Percentiles rank a stretch among this genome's conserved stretches.
phyloP scores from a whole-genome alignment of 202 grass and related monocot genomes.

The Cymbopogon flexuosus region DNA sequence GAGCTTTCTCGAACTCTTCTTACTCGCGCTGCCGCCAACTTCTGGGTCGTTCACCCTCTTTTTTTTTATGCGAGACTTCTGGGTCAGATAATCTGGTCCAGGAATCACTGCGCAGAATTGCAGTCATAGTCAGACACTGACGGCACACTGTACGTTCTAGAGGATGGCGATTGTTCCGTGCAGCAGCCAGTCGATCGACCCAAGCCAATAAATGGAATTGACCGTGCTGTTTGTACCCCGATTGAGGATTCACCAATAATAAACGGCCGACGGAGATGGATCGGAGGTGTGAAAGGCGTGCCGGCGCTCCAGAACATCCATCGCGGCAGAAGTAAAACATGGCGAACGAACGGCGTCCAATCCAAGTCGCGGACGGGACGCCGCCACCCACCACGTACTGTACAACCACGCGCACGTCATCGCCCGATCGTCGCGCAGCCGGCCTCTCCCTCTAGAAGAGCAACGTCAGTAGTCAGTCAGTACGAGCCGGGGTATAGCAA shows the following conservation, averaged over 20 bases:
- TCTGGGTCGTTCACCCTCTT: too few relatives aligned
- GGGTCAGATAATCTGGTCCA: background rate
- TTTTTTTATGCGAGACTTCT: background rate
- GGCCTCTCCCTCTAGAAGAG: background rate
- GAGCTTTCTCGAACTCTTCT: too few relatives aligned
- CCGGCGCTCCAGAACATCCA: too few relatives aligned
- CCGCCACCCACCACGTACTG: background rate
- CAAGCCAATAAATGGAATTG: slow-evolving; percentile 15
- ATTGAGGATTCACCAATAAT: background rate
- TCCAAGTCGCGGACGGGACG: background rate
- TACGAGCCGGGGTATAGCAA: too few relatives aligned
- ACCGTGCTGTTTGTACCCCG: background rate
- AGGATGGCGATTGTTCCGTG: background rate
- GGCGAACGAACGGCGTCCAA: background rate
- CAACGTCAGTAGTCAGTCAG: background rate
- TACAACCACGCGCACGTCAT: background rate
- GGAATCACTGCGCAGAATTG: background rate
- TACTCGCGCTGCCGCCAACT: too few relatives aligned
- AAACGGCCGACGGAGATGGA: too few relatives aligned
- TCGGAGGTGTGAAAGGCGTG: slow-evolving; percentile 4
- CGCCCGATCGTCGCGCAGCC: background rate
- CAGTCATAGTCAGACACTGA: slow-evolving; percentile 1
- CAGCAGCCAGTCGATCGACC: background rate
- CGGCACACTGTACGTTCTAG: slow-evolving; percentile 7
- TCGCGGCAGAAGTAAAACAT: slow-evolving; percentile 1